These are phyloP conservation scores for Boletus sp. DNA, from an alignment of 768 basidiomycete species.

Conservation along the genomic window DNA sequence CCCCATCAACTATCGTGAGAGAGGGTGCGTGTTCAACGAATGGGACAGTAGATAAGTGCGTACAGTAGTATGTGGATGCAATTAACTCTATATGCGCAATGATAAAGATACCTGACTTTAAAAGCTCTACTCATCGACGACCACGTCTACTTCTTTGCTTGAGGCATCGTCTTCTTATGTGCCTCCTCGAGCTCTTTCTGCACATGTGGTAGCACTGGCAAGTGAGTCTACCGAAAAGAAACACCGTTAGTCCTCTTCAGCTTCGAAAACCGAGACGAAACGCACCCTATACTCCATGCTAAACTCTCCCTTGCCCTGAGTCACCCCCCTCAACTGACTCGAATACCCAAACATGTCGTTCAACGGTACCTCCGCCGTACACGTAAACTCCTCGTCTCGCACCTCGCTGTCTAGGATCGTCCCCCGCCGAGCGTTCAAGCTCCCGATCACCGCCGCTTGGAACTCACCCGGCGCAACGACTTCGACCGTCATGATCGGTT, in stretches of 20 bases:
- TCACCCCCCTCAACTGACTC: slow-evolving; percentile 85
- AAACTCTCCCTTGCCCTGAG: slow-evolving; percentile 95
- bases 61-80: slow-evolving; percentile 14
- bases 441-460: slow-evolving; percentile 93
- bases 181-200: slow-evolving; percentile 89
- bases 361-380: slow-evolving; percentile 85
- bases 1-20: not conserved
- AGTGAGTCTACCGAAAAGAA: slow-evolving; percentile 53
- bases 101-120: slow-evolving; percentile 3
- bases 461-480: slow-evolving; percentile 95
- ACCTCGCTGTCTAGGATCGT: slow-evolving; percentile 96
- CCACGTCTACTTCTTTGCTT: slow-evolving; percentile 64
- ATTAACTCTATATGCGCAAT: slow-evolving; percentile 18
- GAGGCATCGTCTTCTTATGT: slow-evolving; percentile 72
- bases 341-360: slow-evolving; percentile 99
- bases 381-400: slow-evolving; percentile 94
- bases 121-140: not conserved
- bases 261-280: not conserved
- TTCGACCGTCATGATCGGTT: slow-evolving; percentile 99
- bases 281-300: slow-evolving; percentile 76
- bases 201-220: slow-evolving; percentile 78
- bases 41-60: slow-evolving; percentile 6
- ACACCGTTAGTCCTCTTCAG: not conserved
- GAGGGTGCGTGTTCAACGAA: slow-evolving; percentile 5
- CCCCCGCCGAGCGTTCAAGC: slow-evolving; percentile 87